Conservation (phyloP, 331 rosid species). For the Quercus phellos region DNA sequence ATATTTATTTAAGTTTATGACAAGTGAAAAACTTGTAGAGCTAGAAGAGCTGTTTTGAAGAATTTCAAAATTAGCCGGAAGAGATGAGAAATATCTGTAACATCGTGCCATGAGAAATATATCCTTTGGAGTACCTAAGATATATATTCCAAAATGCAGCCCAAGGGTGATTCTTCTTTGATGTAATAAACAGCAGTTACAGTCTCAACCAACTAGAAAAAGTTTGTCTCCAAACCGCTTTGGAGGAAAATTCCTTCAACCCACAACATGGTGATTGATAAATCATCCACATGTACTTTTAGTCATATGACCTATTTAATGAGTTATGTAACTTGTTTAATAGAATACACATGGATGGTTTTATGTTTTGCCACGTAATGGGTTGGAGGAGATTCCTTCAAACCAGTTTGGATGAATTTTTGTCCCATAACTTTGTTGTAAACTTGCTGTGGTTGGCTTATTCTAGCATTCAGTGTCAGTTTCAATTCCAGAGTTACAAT, state of each 20-base stretch:
- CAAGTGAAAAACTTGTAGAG: not conserved
- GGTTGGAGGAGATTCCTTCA: no score
- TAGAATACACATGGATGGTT: no score
- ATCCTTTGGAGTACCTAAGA: not conserved
- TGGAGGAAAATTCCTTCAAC: no score
- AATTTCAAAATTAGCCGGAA: not conserved
- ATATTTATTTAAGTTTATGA: not conserved
- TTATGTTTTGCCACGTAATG: no score
- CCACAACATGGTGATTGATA: no score
- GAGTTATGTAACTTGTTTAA: no score
- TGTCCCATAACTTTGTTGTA: not conserved
- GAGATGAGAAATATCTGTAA: not conserved
- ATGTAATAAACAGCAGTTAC: not conserved
- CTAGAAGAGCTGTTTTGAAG: not conserved
- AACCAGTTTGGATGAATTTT: no score
- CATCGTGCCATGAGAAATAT: not conserved
- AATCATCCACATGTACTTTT: no score
- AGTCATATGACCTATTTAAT: no score
- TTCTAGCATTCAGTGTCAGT: not conserved
- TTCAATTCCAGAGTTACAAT: not conserved
- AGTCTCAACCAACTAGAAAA: not conserved
- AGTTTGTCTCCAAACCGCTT: no score
- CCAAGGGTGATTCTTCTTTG: no score
- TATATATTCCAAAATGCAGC: not conserved
- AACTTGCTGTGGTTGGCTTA: not conserved